phyloP scores from a whole-genome alignment of 108 stramenopile genomes.

The Mayamaea pseudoterrestris region DNA sequence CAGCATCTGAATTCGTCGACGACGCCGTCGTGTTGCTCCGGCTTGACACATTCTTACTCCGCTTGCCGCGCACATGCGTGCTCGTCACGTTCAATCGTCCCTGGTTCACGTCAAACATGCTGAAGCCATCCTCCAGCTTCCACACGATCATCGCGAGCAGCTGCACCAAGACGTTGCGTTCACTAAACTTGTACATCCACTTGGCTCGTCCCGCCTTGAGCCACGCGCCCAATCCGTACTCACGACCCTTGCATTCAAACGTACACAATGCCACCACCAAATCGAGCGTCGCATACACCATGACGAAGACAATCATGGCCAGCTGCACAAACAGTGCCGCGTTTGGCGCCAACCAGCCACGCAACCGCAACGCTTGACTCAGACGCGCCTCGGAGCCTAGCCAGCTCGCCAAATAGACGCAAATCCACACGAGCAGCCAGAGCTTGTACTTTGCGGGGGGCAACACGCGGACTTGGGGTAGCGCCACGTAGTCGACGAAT shows the following conservation, averaged over 20 bases:
- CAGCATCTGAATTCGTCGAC: too few species aligned
- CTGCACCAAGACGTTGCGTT: conserved; percentile 4
- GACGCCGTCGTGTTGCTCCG: too few species aligned
- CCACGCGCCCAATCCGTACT: conserved; percentile 12
- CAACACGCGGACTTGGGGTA: background rate
- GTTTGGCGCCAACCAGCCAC: conserved; percentile 1
- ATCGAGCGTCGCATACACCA: conserved; percentile 11
- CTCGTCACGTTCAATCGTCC: too few species aligned
- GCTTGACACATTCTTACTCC: too few species aligned
- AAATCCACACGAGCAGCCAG: conserved; percentile 8
- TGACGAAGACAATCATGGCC: conserved; percentile 9
- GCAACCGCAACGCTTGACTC: background rate
- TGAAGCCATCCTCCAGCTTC: conserved; percentile 13
- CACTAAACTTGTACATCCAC: conserved; percentile 6
- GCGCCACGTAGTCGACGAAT: conserved; percentile 12
- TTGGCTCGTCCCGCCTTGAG: conserved; percentile 6
- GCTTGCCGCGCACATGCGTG: too few species aligned
- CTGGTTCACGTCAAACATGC: conserved; percentile 15
- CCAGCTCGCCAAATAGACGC: conserved; percentile 11
- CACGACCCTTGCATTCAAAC: conserved; percentile 1
- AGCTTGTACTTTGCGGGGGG: conserved; percentile 16
- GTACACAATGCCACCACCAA: background rate
- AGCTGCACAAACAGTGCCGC: conserved; percentile 9
- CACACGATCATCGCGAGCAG: background rate
- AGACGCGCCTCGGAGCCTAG: background rate